Base-by-base conservation (phyloP, 2,329 filamentous ascomycete species). In the Claviceps purpurea region DNA sequence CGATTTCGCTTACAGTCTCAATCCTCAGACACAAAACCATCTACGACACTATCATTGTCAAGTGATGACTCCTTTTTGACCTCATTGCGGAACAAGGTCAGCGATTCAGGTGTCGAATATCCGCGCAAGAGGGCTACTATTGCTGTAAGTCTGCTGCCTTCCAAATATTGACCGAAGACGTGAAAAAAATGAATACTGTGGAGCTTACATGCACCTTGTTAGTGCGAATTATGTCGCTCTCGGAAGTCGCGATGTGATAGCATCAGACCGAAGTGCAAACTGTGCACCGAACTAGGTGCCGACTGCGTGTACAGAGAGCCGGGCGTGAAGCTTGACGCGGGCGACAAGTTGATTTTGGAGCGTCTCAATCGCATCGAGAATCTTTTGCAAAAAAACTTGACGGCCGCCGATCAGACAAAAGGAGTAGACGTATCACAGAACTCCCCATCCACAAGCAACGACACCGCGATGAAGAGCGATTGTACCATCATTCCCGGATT, bases 271-370 rank as follows among this genome's bases (percentile, higher is more conserved):
- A 91, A 89, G 67, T 93, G 87, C 70, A 85, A 88, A 66, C 80
- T 93, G 39, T 93, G 87, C 68, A 82, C 84, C 10, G 87, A 91
- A 64, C 73, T 91, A 42, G 85, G 87, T 51, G 87, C 86, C 45
- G 85, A 91, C 56, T 93, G 87, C 66, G 77, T 90, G 57, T 93
- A 93, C 66, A 79, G 87, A 56, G 87, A 93, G 64, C 87, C 87
- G 6, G 87, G 87, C 2, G 87, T 91, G 72, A 93, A 93, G 69
- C 78, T 93, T 10, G 87, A 93, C 64, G 86, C 87, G 39, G 87
- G 87, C 57, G 87, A 91, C 71, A 91, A 90, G 69, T 73, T 93
- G 52, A 93, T 93, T 55, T 71, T 93, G 40, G 87, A 91, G 64
- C 83, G 85, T 52, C 73, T 93, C 39, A 81, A 77, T 30, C 26